A percentile compares a stretch with the other conserved stretches of the same genome.
These are phyloP conservation scores for Rubia peregrina DNA, from an alignment of 305 asterid species.

Conservation along the genomic window DNA sequence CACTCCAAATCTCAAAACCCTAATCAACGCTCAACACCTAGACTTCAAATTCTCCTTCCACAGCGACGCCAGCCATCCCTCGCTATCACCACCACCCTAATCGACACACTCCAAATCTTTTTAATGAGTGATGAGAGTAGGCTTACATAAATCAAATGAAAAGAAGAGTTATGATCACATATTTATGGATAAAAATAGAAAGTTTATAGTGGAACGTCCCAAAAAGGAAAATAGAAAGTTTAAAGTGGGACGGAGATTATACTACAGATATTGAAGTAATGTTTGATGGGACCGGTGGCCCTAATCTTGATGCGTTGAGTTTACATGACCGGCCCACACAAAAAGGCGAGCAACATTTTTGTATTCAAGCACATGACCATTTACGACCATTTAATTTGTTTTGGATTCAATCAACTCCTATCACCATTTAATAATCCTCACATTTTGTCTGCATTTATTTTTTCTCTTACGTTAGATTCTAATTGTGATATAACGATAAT, in stretches of 20 bases:
- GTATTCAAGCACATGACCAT: background rate
- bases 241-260: no score
- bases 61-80: no score
- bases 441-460: background rate
- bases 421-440: background rate
- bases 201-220: no score
- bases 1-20: no score
- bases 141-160: no score
- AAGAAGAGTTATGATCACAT: no score
- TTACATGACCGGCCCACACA: background rate
- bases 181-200: no score
- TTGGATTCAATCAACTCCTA: background rate
- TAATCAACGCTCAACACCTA: no score
- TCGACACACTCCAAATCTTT: no score
- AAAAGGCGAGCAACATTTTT: background rate
- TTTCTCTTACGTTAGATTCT: background rate
- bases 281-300: background rate
- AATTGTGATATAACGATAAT: background rate
- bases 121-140: no score
- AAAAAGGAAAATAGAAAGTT: background rate
- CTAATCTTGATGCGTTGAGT: background rate
- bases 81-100: no score
- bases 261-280: background rate
- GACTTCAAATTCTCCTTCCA: no score
- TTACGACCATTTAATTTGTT: background rate